Evolutionary conservation across 75 land plant species (phyloP), one percentile per base, ranked within the genome.

Genomic region (Pinus tabuliformis): DNA sequence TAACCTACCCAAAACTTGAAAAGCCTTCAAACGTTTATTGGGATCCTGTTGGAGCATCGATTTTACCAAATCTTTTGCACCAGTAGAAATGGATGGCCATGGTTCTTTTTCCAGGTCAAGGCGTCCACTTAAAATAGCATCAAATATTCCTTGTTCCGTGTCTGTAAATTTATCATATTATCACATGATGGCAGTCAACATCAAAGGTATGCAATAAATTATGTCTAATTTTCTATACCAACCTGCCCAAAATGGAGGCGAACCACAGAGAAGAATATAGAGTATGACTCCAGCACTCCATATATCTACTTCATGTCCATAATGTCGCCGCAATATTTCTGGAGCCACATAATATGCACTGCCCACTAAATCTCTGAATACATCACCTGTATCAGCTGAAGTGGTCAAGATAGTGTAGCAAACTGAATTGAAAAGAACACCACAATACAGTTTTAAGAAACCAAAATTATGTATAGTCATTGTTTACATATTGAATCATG

Each of bases 211-310:
- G 49, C 8, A 45, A 45, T 45, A 45, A 1, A 45, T 45, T 45
- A 8, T 45, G 49, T 45, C 8, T 6, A 45, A 6, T 45, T 30
- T 24, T 20, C 28, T 4, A 75, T 26, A 6, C 56, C 16, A 85
- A 90, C 95, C 93, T 81, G 85, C 97, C 91, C 91, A 92, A 73
- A 92, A 94, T 13, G 95, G 95, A 45, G 96, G 96, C 0, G 86
- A 88, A 6, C 92, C 92, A 74, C 84, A 76, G 52, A 90, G 90
- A 42, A 90, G 85, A 80, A 91, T 89, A 76, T 89, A 45, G 49
- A 45, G 49, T 45, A 91, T 91, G 45, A 91, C 93, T 12, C 91
- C 91, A 83, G 89, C 93, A 89, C 93, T 91, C 93, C 93, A 91
- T 58, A 91, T 83, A 80, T 91, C 93, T 77, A 86, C 89, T 61